phyloP scores from a whole-genome alignment of 2,329 filamentous ascomycete genomes.

The Ambrosiella xylebori region DNA sequence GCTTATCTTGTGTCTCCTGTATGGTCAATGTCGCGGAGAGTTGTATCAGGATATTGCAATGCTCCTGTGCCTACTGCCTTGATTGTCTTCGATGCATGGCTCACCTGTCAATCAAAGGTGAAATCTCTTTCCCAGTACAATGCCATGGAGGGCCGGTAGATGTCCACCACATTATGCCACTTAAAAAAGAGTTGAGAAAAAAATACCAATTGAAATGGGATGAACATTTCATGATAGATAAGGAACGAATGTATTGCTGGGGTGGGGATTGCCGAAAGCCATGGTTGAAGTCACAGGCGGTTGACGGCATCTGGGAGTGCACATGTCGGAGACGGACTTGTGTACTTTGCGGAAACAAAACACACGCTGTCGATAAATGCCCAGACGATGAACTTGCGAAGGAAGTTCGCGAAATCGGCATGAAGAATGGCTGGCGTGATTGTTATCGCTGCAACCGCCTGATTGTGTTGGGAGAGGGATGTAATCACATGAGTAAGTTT shows the following conservation, averaged over 20 bases:
- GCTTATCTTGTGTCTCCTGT: too few relatives aligned
- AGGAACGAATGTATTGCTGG: slow-evolving; percentile 34
- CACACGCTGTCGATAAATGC: slow-evolving; percentile 21
- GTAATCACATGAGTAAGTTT: slow-evolving; percentile 39
- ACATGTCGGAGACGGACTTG: slow-evolving; percentile 31
- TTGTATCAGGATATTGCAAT: too few relatives aligned
- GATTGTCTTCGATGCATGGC: too few relatives aligned
- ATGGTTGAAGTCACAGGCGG: neutral
- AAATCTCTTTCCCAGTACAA: too few relatives aligned
- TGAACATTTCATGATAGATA: too few relatives aligned
- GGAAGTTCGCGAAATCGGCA: slow-evolving; percentile 19
- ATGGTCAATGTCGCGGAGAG: too few relatives aligned
- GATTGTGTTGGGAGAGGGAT: slow-evolving; percentile 33
- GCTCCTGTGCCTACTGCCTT: too few relatives aligned
- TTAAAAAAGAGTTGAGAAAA: too few relatives aligned
- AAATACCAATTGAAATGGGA: too few relatives aligned
- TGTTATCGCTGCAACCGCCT: slow-evolving; percentile 29
- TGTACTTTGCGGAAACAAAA: slow-evolving; percentile 28
- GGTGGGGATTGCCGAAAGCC: slow-evolving; percentile 19
- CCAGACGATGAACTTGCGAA: neutral
- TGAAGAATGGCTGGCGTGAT: slow-evolving; percentile 31
- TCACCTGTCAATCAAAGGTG: too few relatives aligned
- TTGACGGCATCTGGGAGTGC: slow-evolving; percentile 15
- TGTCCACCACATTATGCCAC: too few relatives aligned
- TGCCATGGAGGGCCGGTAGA: too few relatives aligned